Evolutionary conservation across 2,329 filamentous ascomycete species (phyloP).

Genomic region (Paramyrothecium sp.): DNA sequence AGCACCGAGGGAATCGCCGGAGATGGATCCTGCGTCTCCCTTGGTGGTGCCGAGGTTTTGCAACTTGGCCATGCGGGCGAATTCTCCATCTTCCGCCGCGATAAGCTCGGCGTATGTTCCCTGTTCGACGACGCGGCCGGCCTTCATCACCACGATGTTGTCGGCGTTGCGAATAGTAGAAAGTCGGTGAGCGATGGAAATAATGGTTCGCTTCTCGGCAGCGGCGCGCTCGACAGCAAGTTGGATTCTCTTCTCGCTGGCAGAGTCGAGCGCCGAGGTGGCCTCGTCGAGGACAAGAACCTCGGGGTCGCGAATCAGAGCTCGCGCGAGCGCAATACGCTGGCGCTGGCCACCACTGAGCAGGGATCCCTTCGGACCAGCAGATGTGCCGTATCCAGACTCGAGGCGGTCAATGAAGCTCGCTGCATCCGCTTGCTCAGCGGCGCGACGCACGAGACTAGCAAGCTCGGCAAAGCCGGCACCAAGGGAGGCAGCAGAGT

Average conservation of each 20-base stretch:
- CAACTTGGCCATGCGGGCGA: conserved; percentile 49
- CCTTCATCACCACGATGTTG: conserved; percentile 64
- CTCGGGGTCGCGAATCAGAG: conserved; percentile 54
- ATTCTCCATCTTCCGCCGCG: conserved; percentile 42
- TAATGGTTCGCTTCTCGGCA: conserved; percentile 56
- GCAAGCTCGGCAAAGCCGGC: conserved; percentile 49
- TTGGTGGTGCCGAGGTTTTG: conserved; percentile 34
- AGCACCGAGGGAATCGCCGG: conserved; percentile 13
- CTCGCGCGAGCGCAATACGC: conserved; percentile 56
- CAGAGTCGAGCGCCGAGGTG: conserved; percentile 59
- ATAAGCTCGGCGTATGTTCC: conserved; percentile 63
- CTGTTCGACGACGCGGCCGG: conserved; percentile 60
- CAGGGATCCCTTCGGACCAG: conserved; percentile 52
- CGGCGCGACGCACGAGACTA: conserved; percentile 46
- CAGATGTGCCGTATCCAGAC: conserved; percentile 50
- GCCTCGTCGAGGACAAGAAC: conserved; percentile 63
- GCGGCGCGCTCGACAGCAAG: conserved; percentile 40
- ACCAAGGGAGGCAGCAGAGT: conserved; percentile 41
- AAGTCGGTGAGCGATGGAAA: conserved; percentile 63
- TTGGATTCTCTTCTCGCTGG: conserved; percentile 55
- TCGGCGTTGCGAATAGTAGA: conserved; percentile 64
- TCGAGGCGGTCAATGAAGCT: conserved; percentile 54
- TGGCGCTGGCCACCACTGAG: conserved; percentile 62
- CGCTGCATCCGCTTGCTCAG: conserved; percentile 57
- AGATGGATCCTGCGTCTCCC: conserved; percentile 23